A percentile compares a stretch with the other conserved stretches of the same genome.
These are phyloP conservation scores for Penicillium tannophilum DNA, from an alignment of 495 filamentous ascomycete species.

Conservation along the genomic window DNA sequence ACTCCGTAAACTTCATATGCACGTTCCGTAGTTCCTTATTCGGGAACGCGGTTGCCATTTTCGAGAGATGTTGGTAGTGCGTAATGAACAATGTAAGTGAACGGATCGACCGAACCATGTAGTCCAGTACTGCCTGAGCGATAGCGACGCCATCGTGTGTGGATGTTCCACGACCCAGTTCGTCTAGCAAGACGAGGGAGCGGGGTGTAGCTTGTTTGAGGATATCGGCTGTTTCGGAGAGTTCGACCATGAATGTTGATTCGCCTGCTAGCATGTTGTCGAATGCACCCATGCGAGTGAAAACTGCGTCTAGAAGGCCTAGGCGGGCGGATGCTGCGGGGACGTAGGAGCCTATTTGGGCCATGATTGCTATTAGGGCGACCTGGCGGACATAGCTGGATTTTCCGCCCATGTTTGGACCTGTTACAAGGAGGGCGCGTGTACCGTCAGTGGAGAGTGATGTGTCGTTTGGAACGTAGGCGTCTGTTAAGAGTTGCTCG, in stretches of 20 bases:
- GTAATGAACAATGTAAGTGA: conserved; percentile 93
- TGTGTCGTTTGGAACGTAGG: conserved; percentile 92
- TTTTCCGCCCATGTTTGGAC: conserved; percentile 99
- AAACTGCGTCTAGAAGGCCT: conserved; percentile 86
- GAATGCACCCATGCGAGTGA: conserved; percentile 94
- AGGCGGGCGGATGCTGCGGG: conserved; percentile 74
- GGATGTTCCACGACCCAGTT: conserved; percentile 87
- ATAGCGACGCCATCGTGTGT: conserved; percentile 98
- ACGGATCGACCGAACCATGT: conserved; percentile 71
- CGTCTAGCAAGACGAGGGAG: conserved; percentile 89
- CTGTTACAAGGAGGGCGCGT: conserved; percentile 84
- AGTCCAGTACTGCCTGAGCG: conserved; percentile 84
- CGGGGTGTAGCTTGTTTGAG: conserved; percentile 81
- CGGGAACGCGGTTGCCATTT: conserved; percentile 66
- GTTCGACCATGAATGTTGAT: conserved; percentile 96
- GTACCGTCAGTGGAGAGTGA: conserved; percentile 63
- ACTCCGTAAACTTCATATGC: conserved; percentile 80
- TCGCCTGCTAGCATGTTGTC: conserved; percentile 97
- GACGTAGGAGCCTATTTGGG: conserved; percentile 92
- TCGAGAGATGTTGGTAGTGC: conserved; percentile 86
- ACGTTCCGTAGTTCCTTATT: conserved; percentile 67
- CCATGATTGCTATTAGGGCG: conserved; percentile 90
- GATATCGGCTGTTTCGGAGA: conserved; percentile 88
- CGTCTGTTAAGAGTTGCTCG: conserved; percentile 81
- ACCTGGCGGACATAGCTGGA: conserved; percentile 91